A percentile compares a stretch with the other conserved stretches of the same genome.
Conservation (phyloP, 1,139 yeast species). For the Scheffersomyces lignicola region DNA sequence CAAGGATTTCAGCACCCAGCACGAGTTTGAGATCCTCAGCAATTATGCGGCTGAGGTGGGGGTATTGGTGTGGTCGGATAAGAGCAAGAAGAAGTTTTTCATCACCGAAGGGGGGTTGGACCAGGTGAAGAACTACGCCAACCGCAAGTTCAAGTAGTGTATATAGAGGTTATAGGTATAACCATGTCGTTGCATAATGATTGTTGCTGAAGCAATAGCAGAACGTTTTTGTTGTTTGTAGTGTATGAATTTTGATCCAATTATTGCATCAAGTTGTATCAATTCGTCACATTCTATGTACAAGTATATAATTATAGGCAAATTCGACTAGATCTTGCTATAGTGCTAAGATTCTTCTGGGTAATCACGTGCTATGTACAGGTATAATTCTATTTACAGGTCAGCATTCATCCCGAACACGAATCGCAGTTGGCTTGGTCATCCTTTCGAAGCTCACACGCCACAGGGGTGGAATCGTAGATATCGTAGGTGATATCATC, state of each 20-base stretch:
- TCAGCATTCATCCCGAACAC: slow-evolving; percentile 39
- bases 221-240: too few species aligned
- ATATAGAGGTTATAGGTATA: too few species aligned
- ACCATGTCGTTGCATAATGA: too few species aligned
- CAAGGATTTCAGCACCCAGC: slow-evolving; percentile 76
- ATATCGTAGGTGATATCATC: slow-evolving; percentile 19
- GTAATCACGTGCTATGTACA: not conserved
- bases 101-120: slow-evolving; percentile 83
- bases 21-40: slow-evolving; percentile 72
- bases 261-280: too few species aligned
- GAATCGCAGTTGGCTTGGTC: slow-evolving; percentile 43
- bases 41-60: slow-evolving; percentile 90
- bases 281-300: too few species aligned
- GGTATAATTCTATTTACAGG: slow-evolving; percentile 1
- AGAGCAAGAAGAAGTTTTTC: slow-evolving; percentile 70
- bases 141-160: slow-evolving; percentile 46
- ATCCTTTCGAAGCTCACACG: slow-evolving; percentile 34
- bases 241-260: too few species aligned
- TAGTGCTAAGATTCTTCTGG: slow-evolving; percentile 3
- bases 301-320: too few species aligned
- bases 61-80: slow-evolving; percentile 82
- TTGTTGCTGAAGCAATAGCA: too few species aligned
- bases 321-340: too few species aligned
- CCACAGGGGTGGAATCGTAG: slow-evolving; percentile 34
- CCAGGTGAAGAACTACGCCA: slow-evolving; percentile 85